Evolutionary conservation across 1,139 yeast species (phyloP).

Genomic region (Maudiozyma humilis): DNA sequence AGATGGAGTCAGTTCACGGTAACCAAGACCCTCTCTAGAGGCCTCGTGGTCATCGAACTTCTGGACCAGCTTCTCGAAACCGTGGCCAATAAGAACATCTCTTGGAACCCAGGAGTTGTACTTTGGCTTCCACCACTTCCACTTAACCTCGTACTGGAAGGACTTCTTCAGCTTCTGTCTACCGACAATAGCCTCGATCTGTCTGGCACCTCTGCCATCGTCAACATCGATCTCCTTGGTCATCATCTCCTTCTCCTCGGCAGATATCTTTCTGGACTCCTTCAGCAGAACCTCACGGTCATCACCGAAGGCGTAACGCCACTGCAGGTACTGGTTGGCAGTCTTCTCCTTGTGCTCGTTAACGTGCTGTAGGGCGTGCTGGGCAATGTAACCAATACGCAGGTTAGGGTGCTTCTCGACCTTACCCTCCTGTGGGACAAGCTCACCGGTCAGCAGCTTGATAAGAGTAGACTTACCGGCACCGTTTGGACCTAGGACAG

Average conservation of each 20-base stretch:
- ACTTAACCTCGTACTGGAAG: constrained; percentile 92
- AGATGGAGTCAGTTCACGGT: constrained; percentile 82
- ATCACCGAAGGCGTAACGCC: constrained; percentile 97
- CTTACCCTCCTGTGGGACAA: constrained; percentile 75
- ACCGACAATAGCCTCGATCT: constrained; percentile 89
- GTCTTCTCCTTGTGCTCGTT: constrained; percentile 96
- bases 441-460: constrained; percentile 85
- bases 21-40: constrained; percentile 96
- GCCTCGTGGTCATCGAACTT: constrained; percentile 98
- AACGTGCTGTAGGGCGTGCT: constrained; percentile 95
- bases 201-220: constrained; percentile 86
- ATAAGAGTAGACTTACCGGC: constrained; percentile 97
- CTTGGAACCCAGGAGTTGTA: constrained; percentile 90
- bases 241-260: constrained; percentile 77
- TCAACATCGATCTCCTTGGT: constrained; percentile 65
- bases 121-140: constrained; percentile 90
- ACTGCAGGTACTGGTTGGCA: constrained; percentile 93
- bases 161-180: constrained; percentile 93
- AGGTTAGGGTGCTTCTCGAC: constrained; percentile 97
- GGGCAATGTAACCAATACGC: constrained; percentile 97
- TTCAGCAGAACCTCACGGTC: constrained; percentile 93
- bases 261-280: constrained; percentile 82
- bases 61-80: constrained; percentile 81
- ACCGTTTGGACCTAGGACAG: constrained; percentile 95
- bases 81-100: constrained; percentile 69